Base-by-base conservation (phyloP, 805 yeast species). In the Schwanniomyces pseudopolymorphus region DNA sequence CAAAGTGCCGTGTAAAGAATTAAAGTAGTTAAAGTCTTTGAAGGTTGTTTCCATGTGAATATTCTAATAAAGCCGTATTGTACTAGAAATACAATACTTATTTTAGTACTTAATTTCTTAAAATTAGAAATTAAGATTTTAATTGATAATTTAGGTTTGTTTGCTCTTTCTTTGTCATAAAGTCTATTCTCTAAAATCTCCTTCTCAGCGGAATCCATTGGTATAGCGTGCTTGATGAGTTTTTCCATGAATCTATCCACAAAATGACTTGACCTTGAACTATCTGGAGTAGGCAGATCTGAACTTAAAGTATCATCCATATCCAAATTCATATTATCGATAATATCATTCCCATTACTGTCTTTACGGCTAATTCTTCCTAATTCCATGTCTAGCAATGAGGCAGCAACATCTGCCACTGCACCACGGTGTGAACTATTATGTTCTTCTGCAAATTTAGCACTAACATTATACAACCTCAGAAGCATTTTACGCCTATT, bases 31-130 rank as follows among this genome's bases (percentile, higher is more conserved):
- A 90, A 52, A 0, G 97, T 90, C 50, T 81, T 77, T 0, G 87
- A 72, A 0, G 95, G 91, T 22, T 75, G 72, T 48, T 82, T 79
- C 97, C 97, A 91, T 4, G 87, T 78, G 20, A 88, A 48, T 0
- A 87, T 59, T 42, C 81, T 78, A 5, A 83, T 70, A 1, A 84
- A 36, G 2, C 82, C 80, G 53, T 84, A 84, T 55, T 87, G 92
- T 1, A 83, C 46, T 36, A 69, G 75, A 54, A 87, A 84, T 8
- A 86, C 56, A 0, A 70, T 66, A 24, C 84, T 80, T 72, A 84
- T 72, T 45, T 80, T 77, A 9, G 74, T 56, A 43, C 85, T 81
- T 53, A 86, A 61, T 33, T 72, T 70, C 50, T 80, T 77, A 58
- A 87, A 69, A 62, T 87, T 87, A 14, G 75, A 67, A 1, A 80